Base-by-base conservation (phyloP, 1,284 basidiomycete species). In the Wallemia ichthyophaga region DNA sequence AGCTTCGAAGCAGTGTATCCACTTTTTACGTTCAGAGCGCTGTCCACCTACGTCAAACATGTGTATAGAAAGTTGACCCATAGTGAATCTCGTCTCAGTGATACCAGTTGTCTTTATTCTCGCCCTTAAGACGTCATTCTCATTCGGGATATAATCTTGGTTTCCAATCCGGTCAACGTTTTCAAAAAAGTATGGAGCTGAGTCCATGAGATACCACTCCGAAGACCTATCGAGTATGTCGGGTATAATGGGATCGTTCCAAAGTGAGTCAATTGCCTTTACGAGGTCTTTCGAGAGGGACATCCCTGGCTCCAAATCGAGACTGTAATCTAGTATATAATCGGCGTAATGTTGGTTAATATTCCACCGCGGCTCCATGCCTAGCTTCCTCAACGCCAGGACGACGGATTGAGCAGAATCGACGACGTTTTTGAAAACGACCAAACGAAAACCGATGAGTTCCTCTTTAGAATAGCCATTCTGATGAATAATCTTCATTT, bases 401-500 rank as follows among this genome's bases (percentile, higher is more conserved):
- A 92, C 78, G 65, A 96, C 77, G 17, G 84, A 82, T 67, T 94
- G 86, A 0, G 87, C 88, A 1, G 82, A 87, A 67, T 92, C 88
- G 63, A 91, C 73, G 2, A 89, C 78, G 68, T 77, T 74, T 64
- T 71, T 71, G 66, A 73, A 85, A 57, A 96, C 81, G 21, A 83
- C 81, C 0, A 81, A 77, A 33, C 83, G 76, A 71, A 80, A 94
- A 1, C 79, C 74, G 62, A 83, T 72, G 37, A 91, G 77, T 70
- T 96, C 91, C 1, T 85, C 78, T 24, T 71, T 70, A 0, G 80
- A 79, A 72, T 89, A 96, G 7, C 92, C 92, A 65, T 85, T 82
- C 70, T 95, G 87, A 70, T 95, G 87, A 62, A 96, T 92, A 63
- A 96, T 95, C 76, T 94, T 95, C 91, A 96, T 96, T 72, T 96